Evolutionary conservation across 2,329 filamentous ascomycete species (phyloP), one percentile per base, ranked within the genome.

Genomic region (Drechslerella dactyloides): DNA sequence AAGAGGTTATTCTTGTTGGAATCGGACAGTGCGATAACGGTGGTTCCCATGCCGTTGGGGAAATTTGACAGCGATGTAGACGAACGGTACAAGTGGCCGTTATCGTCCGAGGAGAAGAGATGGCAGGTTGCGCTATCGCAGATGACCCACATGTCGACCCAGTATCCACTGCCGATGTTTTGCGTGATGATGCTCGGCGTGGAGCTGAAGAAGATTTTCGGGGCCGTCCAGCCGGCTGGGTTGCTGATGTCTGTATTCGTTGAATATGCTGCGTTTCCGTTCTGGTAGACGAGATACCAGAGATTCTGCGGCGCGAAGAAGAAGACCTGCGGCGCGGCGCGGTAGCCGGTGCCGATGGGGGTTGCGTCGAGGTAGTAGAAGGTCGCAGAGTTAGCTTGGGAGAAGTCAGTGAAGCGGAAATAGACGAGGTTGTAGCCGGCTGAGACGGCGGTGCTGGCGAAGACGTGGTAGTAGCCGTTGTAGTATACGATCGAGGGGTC

Each of bases 81-180:
- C 13, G 78, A 78, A 52, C 80, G 80, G 75, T 80, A 81, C 1
- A 82, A 76, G 8, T 78, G 78, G 5, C 80, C 80, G 58, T 81
- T 81, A 74, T 81, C 80, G 64, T 81, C 80, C 27, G 78, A 79
- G 10, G 79, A 80, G 77, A 80, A 81, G 23, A 81, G 77, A 68
- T 81, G 77, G 74, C 80, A 81, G 65, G 77, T 74, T 0, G 56
- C 35, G 1, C 69, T 58, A 73, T 81, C 80, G 76, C 80, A 82
- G 55, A 82, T 80, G 23, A 80, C 78, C 79, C 80, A 81, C 80
- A 81, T 81, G 74, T 81, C 80, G 11, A 81, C 79, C 80, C 80
- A 82, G 74, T 80, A 80, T 6, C 80, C 80, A 5, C 72, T 62
- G n/a, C 76, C 77, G 10, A 80, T 77, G 51, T 79, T 78, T 4